Base-by-base conservation (phyloP, 2,329 filamentous ascomycete species). In the Ophiosphaerella korrae region DNA sequence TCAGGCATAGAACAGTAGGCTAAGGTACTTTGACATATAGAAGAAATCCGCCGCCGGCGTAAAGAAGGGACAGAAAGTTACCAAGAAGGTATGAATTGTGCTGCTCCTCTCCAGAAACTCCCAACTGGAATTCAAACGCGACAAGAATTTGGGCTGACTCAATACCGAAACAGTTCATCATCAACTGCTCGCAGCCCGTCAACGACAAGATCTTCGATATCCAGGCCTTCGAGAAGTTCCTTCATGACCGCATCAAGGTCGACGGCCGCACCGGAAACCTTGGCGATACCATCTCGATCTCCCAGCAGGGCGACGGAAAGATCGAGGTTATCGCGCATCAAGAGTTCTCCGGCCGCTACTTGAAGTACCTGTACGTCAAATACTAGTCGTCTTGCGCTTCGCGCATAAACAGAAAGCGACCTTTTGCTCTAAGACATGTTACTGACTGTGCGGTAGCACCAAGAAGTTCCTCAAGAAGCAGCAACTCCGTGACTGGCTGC, bases 401-500 rank as follows among this genome's bases (percentile, higher is more conserved):
- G 26, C 26, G 7, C 26, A 11, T 11, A 29, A 29, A 29, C 3
- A 11, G 26, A 29, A 14, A 33, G 9, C 24, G 24, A 34, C 31
- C 8, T 6, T 7, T 8, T n/a, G 5, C 5, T n/a, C 3, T 8
- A 23, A 7, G 13, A 32, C 14, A 21, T 14, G 18, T 3, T 50
- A 14, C 24, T 26, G 33, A 44, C 29, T 42, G 32, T n/a, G 34
- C 12, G 56, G 42, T 67, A 96, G 91, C 78, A 99, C 94, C 80
- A 99, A 99, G 91, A 99, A 99, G 87, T 99, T 96, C 89, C 89
- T 99, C 81, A 99, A 99, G 92, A 99, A 99, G 90, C 91, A 97
- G 86, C 93, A 97, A 87, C 90, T 99, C 78, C 91, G 94, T 83
- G 94, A 99, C 86, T 99, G 94, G 94, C 90, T 99, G 76, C 92